Conservation (phyloP, 2,329 filamentous ascomycete genomes). For the Ambrosiella cleistominuta region DNA sequence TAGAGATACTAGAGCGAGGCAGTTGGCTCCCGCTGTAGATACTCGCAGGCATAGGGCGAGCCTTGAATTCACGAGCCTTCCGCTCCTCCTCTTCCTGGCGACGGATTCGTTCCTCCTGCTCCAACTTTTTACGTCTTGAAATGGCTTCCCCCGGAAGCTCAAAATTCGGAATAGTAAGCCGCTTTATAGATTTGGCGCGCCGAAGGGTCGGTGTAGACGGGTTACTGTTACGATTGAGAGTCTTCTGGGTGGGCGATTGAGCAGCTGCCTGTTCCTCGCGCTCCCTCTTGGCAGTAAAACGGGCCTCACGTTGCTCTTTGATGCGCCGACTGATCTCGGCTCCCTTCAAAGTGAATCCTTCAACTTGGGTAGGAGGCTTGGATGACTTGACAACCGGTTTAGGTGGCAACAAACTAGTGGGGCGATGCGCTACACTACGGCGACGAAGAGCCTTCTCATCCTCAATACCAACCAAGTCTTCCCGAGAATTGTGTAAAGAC, state of each 20-base stretch:
- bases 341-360: slow-evolving; percentile 45
- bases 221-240: slow-evolving; percentile 17
- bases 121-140: slow-evolving; percentile 35
- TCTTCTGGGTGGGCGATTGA: slow-evolving; percentile 20
- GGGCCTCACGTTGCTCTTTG: slow-evolving; percentile 41
- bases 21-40: slow-evolving; percentile 23
- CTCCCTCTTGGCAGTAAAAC: slow-evolving; percentile 19
- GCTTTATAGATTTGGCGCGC: slow-evolving; percentile 32
- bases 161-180: slow-evolving; percentile 37
- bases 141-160: slow-evolving; percentile 47
- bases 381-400: slow-evolving; percentile 33
- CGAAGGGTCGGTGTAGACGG: slow-evolving; percentile 14
- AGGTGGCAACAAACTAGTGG: slow-evolving; percentile 27
- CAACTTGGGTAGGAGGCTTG: slow-evolving; percentile 32
- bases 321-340: slow-evolving; percentile 40
- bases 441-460: slow-evolving; percentile 16
- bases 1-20: slow-evolving; percentile 34
- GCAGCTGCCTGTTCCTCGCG: slow-evolving; percentile 17
- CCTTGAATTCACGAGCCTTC: slow-evolving; percentile 46
- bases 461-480: slow-evolving; percentile 14
- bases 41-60: slow-evolving; percentile 34
- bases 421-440: slow-evolving; percentile 19
- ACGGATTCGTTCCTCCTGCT: slow-evolving; percentile 35
- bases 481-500: slow-evolving; percentile 19
- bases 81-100: slow-evolving; percentile 42